These are phyloP conservation scores for Agarophyton chilense DNA, from an alignment of 23 red algal genomes.

Conservation along the genomic window DNA sequence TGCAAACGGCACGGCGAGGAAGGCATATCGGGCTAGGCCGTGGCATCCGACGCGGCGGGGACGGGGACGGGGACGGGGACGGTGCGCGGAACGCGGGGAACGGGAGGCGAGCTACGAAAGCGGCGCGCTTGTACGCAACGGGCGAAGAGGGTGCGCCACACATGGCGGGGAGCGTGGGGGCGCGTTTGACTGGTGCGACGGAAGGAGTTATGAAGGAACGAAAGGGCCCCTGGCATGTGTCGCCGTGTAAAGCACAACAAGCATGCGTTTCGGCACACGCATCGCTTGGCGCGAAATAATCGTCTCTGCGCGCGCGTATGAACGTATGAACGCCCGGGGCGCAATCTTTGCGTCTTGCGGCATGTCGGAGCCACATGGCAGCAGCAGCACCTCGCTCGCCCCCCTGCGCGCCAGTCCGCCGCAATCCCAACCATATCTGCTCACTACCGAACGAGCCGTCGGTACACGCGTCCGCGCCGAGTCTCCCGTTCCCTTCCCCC, in stretches of 20 bases:
- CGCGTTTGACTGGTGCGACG: too few relatives aligned
- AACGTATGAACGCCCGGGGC: too few relatives aligned
- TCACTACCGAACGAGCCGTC: too few relatives aligned
- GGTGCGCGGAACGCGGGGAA: background rate
- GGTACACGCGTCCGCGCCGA: background rate
- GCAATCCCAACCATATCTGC: too few relatives aligned
- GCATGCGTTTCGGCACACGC: background rate
- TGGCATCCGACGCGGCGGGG: background rate
- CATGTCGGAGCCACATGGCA: background rate
- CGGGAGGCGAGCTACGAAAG: background rate
- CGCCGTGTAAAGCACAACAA: too few relatives aligned
- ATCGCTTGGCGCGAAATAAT: constrained; percentile 5
- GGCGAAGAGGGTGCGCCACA: too few relatives aligned
- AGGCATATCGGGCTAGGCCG: background rate
- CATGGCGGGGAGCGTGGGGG: too few relatives aligned
- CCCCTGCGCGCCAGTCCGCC: background rate
- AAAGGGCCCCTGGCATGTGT: too few relatives aligned
- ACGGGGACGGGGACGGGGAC: background rate
- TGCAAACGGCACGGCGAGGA: background rate
- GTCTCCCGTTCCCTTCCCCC: background rate
- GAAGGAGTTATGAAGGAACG: too few relatives aligned
- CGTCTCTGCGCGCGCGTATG: background rate
- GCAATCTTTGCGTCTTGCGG: background rate
- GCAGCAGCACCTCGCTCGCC: background rate
- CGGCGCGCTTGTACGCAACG: background rate